These are phyloP conservation scores for Tagetes erecta DNA, from an alignment of 129 eudicot species.

Conservation along the genomic window DNA sequence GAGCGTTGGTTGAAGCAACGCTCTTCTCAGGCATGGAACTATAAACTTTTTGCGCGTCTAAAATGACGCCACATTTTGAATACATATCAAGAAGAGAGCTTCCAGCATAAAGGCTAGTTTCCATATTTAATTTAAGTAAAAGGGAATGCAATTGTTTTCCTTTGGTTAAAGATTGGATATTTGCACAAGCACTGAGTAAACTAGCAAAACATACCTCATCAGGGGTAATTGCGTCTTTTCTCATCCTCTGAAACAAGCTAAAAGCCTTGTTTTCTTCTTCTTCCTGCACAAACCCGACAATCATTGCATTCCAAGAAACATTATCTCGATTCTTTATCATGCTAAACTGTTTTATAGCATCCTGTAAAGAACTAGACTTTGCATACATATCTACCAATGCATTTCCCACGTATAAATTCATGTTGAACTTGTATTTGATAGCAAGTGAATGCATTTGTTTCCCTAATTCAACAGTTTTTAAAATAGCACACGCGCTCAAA, in stretches of 20 bases:
- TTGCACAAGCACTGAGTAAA: constrained; percentile 75
- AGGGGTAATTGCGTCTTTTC: constrained; percentile 51
- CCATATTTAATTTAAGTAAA: constrained; percentile 61
- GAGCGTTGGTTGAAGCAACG: constrained; percentile 72
- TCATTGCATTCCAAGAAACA: constrained; percentile 92
- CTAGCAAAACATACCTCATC: constrained; percentile 93
- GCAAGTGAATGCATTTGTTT: constrained; percentile 68
- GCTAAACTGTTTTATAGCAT: constrained; percentile 64
- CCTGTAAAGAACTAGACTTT: constrained; percentile 56
- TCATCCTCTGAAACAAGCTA: constrained; percentile 63
- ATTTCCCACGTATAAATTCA: constrained; percentile 75
- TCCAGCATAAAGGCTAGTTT: constrained; percentile 66
- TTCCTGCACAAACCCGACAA: constrained; percentile 82
- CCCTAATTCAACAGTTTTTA: constrained; percentile 57
- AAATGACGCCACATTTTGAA: constrained; percentile 65
- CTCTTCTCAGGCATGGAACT: constrained; percentile 57
- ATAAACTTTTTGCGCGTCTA: constrained; percentile 55
- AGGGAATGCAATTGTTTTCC: constrained; percentile 72
- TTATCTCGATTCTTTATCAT: constrained; percentile 57
- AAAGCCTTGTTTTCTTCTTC: constrained; percentile 76
- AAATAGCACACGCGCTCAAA: constrained; percentile 71
- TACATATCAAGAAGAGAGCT: constrained; percentile 95
- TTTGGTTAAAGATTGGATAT: constrained; percentile 43
- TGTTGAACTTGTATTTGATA: constrained; percentile 56
- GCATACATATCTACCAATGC: constrained; percentile 95